Evolutionary conservation across 257 asterid species (phyloP), one percentile per base, ranked within the genome.

Genomic region (Nemophila menziesii): DNA sequence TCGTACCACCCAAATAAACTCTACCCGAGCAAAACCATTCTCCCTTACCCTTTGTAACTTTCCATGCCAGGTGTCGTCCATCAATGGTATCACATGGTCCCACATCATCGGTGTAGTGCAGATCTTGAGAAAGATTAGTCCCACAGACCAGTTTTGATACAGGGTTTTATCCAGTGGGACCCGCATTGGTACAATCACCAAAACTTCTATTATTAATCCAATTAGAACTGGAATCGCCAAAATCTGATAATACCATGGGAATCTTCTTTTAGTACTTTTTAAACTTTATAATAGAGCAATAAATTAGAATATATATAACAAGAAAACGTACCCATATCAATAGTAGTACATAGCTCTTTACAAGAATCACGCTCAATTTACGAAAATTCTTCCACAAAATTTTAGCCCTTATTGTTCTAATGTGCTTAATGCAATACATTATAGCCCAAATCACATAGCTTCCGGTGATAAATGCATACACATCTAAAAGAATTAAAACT

Each of bases 131-230:
- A 89, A 89, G 69, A 89, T 76, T 3, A 89, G 58, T 59, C 98
- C 98, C 18, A 89, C 77, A 51, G 96, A 94, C 98, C 98, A 89
- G 63, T 89, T 95, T 66, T 89, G 98, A 54, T 89, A 89, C 56
- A 89, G 98, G 39, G 94, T 89, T 69, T 84, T 94, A 46, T 89
- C 93, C 66, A 84, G 78, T 2, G 98, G 96, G 26, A 84, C 98
- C 52, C 96, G 81, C 96, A 89, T 89, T 8, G 98, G 98, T 51
- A 89, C 93, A 46, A 89, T 89, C 8, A 89, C 94, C 57, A 89
- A 75, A 49, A 89, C 94, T 67, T 89, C 98, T 52, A 89, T 84
- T 39, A 89, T 87, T 67, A 89, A 68, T 46, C 98, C 98, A 19
- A 89, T 89, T 51, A 89, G 51, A 39, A 89, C 92, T 1, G 96